phyloP scores from a whole-genome alignment of 371 early-diverging fungal species.

The Rhizopus arrhizus region DNA sequence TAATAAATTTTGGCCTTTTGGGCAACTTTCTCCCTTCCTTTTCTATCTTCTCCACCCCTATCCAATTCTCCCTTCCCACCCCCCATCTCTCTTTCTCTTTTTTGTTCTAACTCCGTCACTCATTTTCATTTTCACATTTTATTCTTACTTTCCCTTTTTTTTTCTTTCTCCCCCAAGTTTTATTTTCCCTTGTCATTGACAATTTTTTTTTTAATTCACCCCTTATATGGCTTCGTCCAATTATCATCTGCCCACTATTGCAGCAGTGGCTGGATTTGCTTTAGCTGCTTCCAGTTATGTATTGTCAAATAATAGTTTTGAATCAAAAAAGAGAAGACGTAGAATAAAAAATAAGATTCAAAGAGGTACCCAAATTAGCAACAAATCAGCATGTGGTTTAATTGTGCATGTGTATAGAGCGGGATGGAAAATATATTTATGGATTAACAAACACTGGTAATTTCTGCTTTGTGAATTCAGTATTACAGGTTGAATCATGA shows the following conservation, averaged over 20 bases:
- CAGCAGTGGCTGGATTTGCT: slow-evolving; percentile 53
- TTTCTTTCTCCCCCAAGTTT: too few relatives aligned
- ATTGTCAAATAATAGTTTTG: slow-evolving; percentile 34
- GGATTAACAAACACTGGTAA: slow-evolving; percentile 87
- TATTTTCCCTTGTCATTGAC: not conserved
- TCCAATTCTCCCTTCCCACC: too few relatives aligned
- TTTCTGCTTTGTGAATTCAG: slow-evolving; percentile 88
- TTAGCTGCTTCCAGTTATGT: slow-evolving; percentile 53
- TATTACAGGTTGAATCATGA: slow-evolving; percentile 64
- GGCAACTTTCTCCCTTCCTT: too few relatives aligned
- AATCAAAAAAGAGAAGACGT: slow-evolving; percentile 41
- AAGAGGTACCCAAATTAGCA: slow-evolving; percentile 27
- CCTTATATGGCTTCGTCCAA: slow-evolving; percentile 40
- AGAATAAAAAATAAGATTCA: slow-evolving; percentile 46
- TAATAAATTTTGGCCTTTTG: too few relatives aligned
- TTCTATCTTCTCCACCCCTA: too few relatives aligned
- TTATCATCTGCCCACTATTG: slow-evolving; percentile 52
- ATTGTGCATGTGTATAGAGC: slow-evolving; percentile 26
- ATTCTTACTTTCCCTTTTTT: too few relatives aligned
- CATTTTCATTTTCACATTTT: too few relatives aligned
- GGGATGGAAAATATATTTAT: slow-evolving; percentile 50
- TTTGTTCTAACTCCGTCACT: too few relatives aligned
- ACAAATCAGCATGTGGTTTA: not conserved
- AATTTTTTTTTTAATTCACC: not conserved
- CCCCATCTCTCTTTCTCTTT: too few relatives aligned